Percentiles rank a stretch among this genome's conserved stretches.
phyloP scores from a whole-genome alignment of 2,329 filamentous ascomycete genomes.

The Fusarium annulatum region DNA sequence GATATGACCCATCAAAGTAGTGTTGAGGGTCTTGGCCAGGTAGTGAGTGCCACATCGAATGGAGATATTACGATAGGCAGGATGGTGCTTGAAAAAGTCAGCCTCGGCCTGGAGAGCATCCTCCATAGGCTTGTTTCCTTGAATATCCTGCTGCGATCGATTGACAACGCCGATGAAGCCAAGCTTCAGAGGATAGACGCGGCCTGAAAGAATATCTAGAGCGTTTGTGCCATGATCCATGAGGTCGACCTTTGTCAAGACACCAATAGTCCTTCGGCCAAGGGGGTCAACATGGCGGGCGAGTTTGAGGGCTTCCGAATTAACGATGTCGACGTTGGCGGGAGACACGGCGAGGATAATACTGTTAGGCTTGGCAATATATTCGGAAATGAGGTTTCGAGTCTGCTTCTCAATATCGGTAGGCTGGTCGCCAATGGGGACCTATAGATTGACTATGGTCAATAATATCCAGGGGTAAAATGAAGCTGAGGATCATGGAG shows the following conservation, averaged over 20 bases:
- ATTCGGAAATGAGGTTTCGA: conserved; percentile 94
- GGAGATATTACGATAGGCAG: conserved; percentile 96
- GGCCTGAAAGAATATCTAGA: conserved; percentile 94
- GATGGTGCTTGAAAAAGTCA: conserved; percentile 97
- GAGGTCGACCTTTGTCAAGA: conserved; percentile 94
- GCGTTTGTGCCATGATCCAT: conserved; percentile 99
- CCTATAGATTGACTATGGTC: conserved; percentile 58
- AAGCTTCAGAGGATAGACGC: conserved; percentile 95
- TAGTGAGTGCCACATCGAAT: conserved; percentile 93
- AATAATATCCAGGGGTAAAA: conserved; percentile 32
- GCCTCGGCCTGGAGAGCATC: conserved; percentile 90
- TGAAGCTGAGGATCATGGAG: conserved; percentile 19
- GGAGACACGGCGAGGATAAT: conserved; percentile 97
- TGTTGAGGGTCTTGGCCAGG: conserved; percentile 93
- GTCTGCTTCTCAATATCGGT: conserved; percentile 99
- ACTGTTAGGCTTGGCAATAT: conserved; percentile 98
- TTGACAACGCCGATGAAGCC: conserved; percentile 99
- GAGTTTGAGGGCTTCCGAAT: conserved; percentile 96
- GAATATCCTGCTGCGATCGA: conserved; percentile 97
- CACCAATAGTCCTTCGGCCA: conserved; percentile 93
- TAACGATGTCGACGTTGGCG: conserved; percentile 97
- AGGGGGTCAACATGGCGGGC: conserved; percentile 96
- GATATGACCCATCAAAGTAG: conserved; percentile 95
- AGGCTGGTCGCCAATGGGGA: conserved; percentile 97
- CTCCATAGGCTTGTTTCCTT: conserved; percentile 92